These are phyloP conservation scores for Maudiozyma humilis DNA, from an alignment of 1,139 yeast species.

Conservation along the genomic window DNA sequence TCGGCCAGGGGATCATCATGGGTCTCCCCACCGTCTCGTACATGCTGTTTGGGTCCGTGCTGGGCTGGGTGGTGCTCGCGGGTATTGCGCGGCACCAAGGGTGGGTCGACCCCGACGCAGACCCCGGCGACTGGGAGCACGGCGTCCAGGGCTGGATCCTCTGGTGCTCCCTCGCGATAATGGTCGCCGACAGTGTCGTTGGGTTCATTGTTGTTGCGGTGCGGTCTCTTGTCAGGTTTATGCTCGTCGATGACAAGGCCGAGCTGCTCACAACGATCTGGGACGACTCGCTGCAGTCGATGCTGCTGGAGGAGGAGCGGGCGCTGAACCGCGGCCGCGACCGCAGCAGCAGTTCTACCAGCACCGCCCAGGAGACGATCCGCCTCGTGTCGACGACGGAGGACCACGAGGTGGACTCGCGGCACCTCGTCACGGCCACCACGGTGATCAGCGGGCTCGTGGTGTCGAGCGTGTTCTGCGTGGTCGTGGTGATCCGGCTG, in stretches of 20 bases:
- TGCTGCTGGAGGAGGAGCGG: conserved; percentile 29
- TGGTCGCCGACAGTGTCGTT: conserved; percentile 87
- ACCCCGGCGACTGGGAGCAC: conserved; percentile 80
- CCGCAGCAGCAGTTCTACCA: conserved; percentile 10
- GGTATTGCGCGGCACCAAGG: conserved; percentile 61
- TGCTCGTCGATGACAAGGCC: conserved; percentile 23
- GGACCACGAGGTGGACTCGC: conserved; percentile 37
- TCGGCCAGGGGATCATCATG: conserved; percentile 97
- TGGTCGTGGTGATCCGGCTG: conserved; percentile 52
- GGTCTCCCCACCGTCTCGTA: conserved; percentile 86
- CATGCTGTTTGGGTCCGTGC: conserved; percentile 79
- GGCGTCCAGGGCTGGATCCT: conserved; percentile 97
- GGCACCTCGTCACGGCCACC: conserved; percentile 44
- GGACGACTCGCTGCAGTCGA: conserved; percentile 29
- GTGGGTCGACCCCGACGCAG: conserved; percentile 76
- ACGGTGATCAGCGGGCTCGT: conserved; percentile 55
- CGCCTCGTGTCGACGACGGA: conserved; percentile 26
- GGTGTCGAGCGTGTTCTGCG: conserved; percentile 58
- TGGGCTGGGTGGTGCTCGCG: conserved; percentile 89
- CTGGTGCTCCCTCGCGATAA: conserved; percentile 87
- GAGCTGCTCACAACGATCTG: conserved; percentile 18
- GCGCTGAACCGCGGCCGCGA: conserved; percentile 25
- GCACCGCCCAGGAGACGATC: conserved; percentile 19
- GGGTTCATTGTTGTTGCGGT: conserved; percentile 61
- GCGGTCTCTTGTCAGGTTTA: conserved; percentile 36